Conservation (phyloP, 495 filamentous ascomycete genomes). For the Annulohypoxylon maeteangense region DNA sequence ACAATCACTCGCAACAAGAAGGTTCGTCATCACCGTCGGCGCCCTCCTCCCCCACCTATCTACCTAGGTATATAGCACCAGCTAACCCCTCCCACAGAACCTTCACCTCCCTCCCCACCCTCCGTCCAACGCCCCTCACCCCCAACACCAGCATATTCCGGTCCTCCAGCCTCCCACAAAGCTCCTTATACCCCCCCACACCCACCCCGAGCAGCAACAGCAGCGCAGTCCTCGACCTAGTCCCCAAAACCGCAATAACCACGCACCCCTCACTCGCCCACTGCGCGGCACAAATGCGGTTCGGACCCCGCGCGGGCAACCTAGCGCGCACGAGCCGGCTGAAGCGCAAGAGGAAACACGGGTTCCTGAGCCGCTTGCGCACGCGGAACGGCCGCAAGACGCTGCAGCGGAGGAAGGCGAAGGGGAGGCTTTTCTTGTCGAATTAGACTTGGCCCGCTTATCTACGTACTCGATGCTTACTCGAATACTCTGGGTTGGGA, state of each 20-base stretch:
- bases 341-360: constrained; percentile 60
- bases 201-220: constrained; percentile 13
- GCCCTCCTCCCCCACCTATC: neutral
- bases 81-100: constrained; percentile 40
- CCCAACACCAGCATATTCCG: constrained; percentile 46
- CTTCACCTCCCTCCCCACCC: constrained; percentile 54
- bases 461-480: no score
- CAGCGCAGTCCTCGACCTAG: constrained; percentile 44
- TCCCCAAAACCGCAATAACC: constrained; percentile 51
- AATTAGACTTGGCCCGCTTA: constrained; percentile 14
- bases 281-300: constrained; percentile 53
- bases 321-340: constrained; percentile 55
- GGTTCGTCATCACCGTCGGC: constrained; percentile 24
- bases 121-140: constrained; percentile 51
- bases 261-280: constrained; percentile 53
- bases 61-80: no score
- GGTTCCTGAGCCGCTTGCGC: constrained; percentile 56
- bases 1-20: constrained; percentile 16
- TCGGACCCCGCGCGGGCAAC: constrained; percentile 58
- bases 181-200: constrained; percentile 14
- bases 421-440: constrained; percentile 54
- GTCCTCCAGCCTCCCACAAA: constrained; percentile 8
- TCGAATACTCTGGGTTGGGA: neutral
- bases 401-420: constrained; percentile 50
- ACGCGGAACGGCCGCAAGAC: constrained; percentile 54